Base-by-base conservation (phyloP, 1,284 basidiomycete species). In the Puccinia coronata region DNA sequence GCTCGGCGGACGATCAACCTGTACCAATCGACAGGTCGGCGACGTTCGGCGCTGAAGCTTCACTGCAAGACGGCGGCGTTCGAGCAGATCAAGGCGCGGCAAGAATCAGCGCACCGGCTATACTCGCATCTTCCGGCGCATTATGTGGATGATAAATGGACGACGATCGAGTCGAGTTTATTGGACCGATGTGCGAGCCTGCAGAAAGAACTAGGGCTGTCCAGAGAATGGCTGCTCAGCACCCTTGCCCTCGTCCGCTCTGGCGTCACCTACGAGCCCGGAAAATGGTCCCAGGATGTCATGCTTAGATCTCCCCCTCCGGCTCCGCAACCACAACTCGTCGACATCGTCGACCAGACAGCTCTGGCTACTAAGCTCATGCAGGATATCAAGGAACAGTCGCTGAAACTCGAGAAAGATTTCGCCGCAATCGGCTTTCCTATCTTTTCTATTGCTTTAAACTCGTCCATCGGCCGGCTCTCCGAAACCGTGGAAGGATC, bases 21-120 rank as follows among this genome's bases (percentile, higher is more conserved):
- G 81, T 97, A 94, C 84, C 91, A 91, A 61, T 91, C 90, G 82
- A 91, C 92, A 20, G 92, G 92, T 5, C 90, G 95, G 71, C 89
- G 91, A 70, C 92, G 96, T 84, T 94, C 93, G 84, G 92, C 93
- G 0, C 87, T 96, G 59, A 92, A 92, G 84, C 87, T 97, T 65
- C 93, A 94, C 84, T 92, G 92, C 1, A 91, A 90, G 84, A 88
- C 98, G 2, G 95, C 95, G 0, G 92, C 92, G 11, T 89, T 98
- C 28, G 93, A 97, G 83, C 86, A 92, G 93, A 95, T 91, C 85
- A 91, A 92, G 61, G 89, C 89, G 51, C 90, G 90, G 12, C 87
- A 91, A 51, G 85, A 87, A 3, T 88, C 88, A 20, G 92, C 93
- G 2, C 88, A 92, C 25, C 88, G 90, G 49, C 90, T 91, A 59